These are phyloP conservation scores for Pseudonectria foliicola DNA, from an alignment of 2,329 filamentous ascomycete species.

Conservation along the genomic window DNA sequence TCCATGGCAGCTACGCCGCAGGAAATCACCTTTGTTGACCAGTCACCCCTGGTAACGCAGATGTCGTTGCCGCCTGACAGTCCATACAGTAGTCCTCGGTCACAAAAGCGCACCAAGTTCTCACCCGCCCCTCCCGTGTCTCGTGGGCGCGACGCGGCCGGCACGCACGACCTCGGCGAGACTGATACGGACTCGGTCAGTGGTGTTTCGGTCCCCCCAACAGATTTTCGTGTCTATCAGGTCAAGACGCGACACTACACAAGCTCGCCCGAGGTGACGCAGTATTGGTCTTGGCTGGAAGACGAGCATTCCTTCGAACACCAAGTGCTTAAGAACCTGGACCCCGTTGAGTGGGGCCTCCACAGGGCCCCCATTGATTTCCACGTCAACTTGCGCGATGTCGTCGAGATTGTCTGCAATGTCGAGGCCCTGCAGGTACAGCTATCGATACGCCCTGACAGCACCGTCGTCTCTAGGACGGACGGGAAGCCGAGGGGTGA, in stretches of 20 bases:
- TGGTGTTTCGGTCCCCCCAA: conserved; percentile 34
- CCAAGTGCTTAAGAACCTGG: conserved; percentile 41
- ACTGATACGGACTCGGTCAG: conserved; percentile 39
- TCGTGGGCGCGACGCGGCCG: conserved; percentile 36
- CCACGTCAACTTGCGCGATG: conserved; percentile 38
- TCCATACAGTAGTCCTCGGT: conserved; percentile 9
- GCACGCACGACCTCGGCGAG: conserved; percentile 36
- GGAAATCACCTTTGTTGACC: conserved; percentile 20
- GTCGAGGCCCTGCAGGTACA: conserved; percentile 34
- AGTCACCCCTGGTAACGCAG: conserved; percentile 20
- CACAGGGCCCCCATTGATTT: conserved; percentile 47
- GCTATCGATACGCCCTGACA: conserved; percentile 29
- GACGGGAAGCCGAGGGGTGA: conserved; percentile 35
- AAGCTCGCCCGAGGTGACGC: conserved; percentile 40
- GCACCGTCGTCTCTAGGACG: conserved; percentile 15
- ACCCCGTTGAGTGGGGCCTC: conserved; percentile 40
- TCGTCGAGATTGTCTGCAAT: conserved; percentile 40
- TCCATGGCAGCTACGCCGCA: conserved; percentile 22
- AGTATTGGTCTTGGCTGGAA: conserved; percentile 49
- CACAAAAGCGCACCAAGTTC: conserved; percentile 21
- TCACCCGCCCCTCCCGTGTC: conserved; percentile 15
- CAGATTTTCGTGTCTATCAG: conserved; percentile 46
- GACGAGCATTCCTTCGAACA: conserved; percentile 41
- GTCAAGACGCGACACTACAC: conserved; percentile 43
- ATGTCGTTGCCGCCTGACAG: conserved; percentile 4